These are phyloP conservation scores for Ilyonectria sp. DNA, from an alignment of 2,329 filamentous ascomycete species.

Conservation along the genomic window DNA sequence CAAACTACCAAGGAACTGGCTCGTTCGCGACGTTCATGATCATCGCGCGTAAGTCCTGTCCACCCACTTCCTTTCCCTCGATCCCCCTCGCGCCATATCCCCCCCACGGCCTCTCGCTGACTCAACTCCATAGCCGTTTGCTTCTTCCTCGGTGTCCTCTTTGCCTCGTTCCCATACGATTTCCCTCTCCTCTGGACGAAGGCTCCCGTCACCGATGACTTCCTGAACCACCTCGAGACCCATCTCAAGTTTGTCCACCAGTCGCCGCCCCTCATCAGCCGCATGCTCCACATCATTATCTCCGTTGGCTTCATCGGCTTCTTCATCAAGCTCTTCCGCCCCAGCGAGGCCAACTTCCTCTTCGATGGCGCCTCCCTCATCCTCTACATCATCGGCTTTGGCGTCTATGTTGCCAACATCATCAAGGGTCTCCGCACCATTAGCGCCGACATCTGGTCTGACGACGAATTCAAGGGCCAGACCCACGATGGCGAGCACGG, in stretches of 20 bases:
- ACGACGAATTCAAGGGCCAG: constrained; percentile 56
- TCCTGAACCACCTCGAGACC: constrained; percentile 88
- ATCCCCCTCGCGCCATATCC: not conserved
- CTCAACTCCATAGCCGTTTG: constrained; percentile 75
- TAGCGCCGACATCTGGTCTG: constrained; percentile 76
- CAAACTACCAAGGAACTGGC: constrained; percentile 71
- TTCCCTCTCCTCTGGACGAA: constrained; percentile 89
- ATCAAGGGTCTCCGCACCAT: constrained; percentile 93
- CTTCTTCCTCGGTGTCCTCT: constrained; percentile 98
- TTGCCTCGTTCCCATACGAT: constrained; percentile 96
- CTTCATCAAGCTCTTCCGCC: constrained; percentile 94
- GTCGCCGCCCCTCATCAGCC: constrained; percentile 90
- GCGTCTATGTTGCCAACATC: constrained; percentile 96
- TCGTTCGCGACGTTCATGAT: constrained; percentile 98
- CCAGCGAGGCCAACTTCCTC: constrained; percentile 93
- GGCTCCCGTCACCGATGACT: constrained; percentile 73
- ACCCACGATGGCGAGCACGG: constrained; percentile 61
- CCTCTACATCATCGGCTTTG: constrained; percentile 87
- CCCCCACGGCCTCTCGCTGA: constrained; percentile 15
- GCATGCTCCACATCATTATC: constrained; percentile 95
- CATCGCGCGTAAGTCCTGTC: constrained; percentile 82
- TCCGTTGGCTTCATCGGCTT: constrained; percentile 90
- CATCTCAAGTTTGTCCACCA: constrained; percentile 94
- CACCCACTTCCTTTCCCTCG: constrained; percentile 12
- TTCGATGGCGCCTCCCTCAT: constrained; percentile 90